Base-by-base conservation (phyloP, 2,329 filamentous ascomycete genomes). In the Diaporthe ilicicola region DNA sequence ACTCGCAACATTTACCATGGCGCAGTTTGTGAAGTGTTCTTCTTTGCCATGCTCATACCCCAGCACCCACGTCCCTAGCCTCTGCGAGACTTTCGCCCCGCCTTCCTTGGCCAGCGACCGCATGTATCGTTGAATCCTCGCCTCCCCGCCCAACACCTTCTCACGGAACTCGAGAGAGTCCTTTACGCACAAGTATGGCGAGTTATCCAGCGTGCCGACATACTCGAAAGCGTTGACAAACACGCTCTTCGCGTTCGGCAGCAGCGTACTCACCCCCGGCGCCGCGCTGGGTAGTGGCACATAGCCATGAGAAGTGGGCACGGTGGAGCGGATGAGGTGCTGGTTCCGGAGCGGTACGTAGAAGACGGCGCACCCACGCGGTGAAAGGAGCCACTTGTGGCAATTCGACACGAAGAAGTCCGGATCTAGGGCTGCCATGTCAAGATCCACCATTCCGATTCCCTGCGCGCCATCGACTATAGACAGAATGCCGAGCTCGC, bases 331-430 rank as follows among this genome's bases (percentile, higher is more conserved):
- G 51, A 98, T 89, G 53, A 97, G 81, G 61, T 85, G 82, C 79
- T 98, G 95, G 79, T 97, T 94, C 27, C 92, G 87, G 22, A 85
- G 72, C 0, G 94, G 93, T 1, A 96, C 93, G 80, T 97, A 92
- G 74, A 98, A 89, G 4, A 96, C 84, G 3, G 94, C 94, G 78
- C 92, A 94, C 19, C 91, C 92, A 39, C 95, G 90, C 0, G 95
- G 95, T 0, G 90, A 89, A 77, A 90, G 91, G 9, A 98, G 89
- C 95, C 95, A 98, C 84, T 97, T 97, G 84, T 97, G 93, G 76
- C 91, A 93, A 79, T 98, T 98, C 69, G 87, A 92, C 17, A 95
- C 88, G 77, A 97, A 93, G 82, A 97, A 98, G 80, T 98, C 95
- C 0, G 94, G 91, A 73, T 94, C 88, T 3, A 94, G 82, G 4